Evolutionary conservation across 106 monocot species (phyloP).

Genomic region (Ottelia alismoides): DNA sequence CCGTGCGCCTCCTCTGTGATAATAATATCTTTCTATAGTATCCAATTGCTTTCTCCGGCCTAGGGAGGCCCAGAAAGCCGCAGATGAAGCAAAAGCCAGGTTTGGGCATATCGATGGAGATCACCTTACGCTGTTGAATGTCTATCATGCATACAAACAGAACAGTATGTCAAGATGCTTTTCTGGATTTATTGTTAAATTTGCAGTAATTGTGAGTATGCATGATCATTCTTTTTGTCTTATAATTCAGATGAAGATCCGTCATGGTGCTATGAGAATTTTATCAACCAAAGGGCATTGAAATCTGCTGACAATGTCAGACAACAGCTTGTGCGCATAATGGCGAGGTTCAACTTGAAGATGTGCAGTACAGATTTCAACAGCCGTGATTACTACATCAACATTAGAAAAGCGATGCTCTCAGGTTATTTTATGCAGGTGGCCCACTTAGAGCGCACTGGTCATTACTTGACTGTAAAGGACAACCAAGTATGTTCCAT

Average conservation of each 20-base stretch:
- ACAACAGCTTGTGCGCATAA: slow-evolving; percentile 20
- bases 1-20: slow-evolving; percentile 25
- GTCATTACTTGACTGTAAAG: slow-evolving; percentile 22
- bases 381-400: slow-evolving; percentile 20
- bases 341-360: slow-evolving; percentile 26
- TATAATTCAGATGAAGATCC: slow-evolving; percentile 21
- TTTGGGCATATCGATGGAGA: slow-evolving; percentile 35
- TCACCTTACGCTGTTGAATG: slow-evolving; percentile 35
- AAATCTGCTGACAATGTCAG: slow-evolving; percentile 32
- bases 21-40: slow-evolving; percentile 25
- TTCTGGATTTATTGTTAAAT: too few relatives aligned
- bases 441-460: slow-evolving; percentile 26
- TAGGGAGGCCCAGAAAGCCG: slow-evolving; percentile 33
- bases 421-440: slow-evolving; percentile 42
- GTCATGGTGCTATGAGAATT: slow-evolving; percentile 35
- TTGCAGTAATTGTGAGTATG: too few relatives aligned
- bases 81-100: slow-evolving; percentile 29
- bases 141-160: slow-evolving; percentile 33
- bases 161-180: slow-evolving; percentile 14
- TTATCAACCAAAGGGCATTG: slow-evolving; percentile 24
- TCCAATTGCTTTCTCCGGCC: slow-evolving; percentile 42
- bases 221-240: too few relatives aligned
- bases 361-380: slow-evolving; percentile 23
- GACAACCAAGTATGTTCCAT: slow-evolving; percentile 16
- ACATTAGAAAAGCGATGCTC: slow-evolving; percentile 26